Base-by-base conservation (phyloP, 495 filamentous ascomycete genomes). In the Podospora didyma region DNA sequence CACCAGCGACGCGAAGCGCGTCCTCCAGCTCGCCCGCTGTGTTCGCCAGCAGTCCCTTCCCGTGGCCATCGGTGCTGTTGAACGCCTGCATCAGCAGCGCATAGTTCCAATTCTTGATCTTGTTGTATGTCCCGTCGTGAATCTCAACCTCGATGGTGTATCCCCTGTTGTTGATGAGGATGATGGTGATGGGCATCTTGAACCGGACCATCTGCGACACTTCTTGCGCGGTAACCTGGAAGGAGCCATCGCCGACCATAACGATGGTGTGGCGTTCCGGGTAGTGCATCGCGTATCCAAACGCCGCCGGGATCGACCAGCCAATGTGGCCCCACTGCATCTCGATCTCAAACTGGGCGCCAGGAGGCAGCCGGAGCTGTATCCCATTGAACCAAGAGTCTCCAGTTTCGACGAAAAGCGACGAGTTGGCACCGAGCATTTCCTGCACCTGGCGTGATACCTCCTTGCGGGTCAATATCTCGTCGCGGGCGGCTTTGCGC, bases 101-200 rank as follows among this genome's bases (percentile, higher is more conserved):
- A 34, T 65, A 65, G 31, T 65, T 50, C 62, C 62, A 65, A 35
- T 65, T 62, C 56, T 65, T 58, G 41, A 65, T 65, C 60, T 58
- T 58, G 57, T 62, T 65, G 54, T 65, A 65, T 19, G 49, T 34
- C 4, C 62, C 62, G 20, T 77, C 77, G 54, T 81, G 76, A 49
- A 81, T 81, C 22, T 70, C 71, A 10, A 76, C 72, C 67, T 81
- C 78, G 39, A 79, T 81, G 0, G 77, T 79, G 56, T 81, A 81
- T 0, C 78, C 77, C 7, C 70, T 64, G 51, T 80, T 81, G 60
- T 79, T 78, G 42, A 79, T 69, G 4, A 65, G 35, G n/a, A 65
- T 2, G 3, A 67, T 69, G 37, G 59, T 62, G 24, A 69, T 63
- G 28, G 60, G 62, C 17, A 68, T n/a, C n/a, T 55, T 58, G 53